These are phyloP conservation scores for Termitomyces sp. DNA, from an alignment of 768 basidiomycete species.

Conservation along the genomic window DNA sequence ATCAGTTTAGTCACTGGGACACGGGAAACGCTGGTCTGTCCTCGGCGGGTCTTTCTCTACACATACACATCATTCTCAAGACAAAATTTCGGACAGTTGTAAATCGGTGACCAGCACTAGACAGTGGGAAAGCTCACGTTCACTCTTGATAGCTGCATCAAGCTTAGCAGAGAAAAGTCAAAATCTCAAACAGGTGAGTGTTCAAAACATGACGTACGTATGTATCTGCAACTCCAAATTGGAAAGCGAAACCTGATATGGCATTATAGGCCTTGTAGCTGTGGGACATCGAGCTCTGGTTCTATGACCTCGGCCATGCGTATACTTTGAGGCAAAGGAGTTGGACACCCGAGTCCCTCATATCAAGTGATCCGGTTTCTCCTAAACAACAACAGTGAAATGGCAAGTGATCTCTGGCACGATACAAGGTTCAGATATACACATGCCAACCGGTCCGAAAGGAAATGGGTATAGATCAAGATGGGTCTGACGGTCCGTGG, in stretches of 20 bases:
- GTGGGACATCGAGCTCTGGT: too few relatives aligned
- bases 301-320: background rate
- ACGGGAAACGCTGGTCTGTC: background rate
- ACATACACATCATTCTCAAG: background rate
- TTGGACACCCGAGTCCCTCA: background rate
- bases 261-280: too few relatives aligned
- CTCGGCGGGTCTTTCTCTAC: too few relatives aligned
- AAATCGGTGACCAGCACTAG: background rate
- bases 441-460: background rate
- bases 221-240: background rate
- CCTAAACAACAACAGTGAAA: background rate
- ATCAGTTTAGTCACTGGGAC: background rate
- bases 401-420: background rate
- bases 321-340: background rate
- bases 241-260: background rate
- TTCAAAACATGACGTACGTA: background rate
- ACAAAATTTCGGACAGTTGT: background rate
- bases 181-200: background rate
- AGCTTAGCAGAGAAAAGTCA: background rate
- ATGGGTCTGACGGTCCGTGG: background rate
- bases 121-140: background rate
- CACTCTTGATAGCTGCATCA: background rate
- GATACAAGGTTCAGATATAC: background rate
- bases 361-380: background rate
- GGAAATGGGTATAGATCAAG: background rate